phyloP scores from a whole-genome alignment of 1,139 yeast species.

The Candida pseudoviswanathii region DNA sequence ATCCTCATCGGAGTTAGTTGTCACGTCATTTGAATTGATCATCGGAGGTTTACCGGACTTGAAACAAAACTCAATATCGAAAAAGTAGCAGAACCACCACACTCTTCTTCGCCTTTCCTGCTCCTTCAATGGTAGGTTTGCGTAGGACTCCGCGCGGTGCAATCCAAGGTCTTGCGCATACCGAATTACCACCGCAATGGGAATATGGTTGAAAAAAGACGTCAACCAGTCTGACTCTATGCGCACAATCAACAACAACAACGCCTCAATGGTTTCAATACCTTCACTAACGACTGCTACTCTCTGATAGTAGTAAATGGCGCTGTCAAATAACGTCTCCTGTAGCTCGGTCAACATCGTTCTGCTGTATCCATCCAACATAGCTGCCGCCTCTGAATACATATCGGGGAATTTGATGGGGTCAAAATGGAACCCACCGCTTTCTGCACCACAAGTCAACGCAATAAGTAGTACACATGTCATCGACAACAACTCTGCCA shows the following conservation, averaged over 20 bases:
- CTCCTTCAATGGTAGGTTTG: constrained; percentile 39
- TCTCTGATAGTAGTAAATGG: constrained; percentile 51
- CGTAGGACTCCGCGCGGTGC: constrained; percentile 56
- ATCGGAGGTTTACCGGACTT: constrained; percentile 64
- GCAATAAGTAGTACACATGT: constrained; percentile 31
- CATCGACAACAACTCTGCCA: constrained; percentile 38
- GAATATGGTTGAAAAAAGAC: constrained; percentile 45
- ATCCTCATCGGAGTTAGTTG: constrained; percentile 26
- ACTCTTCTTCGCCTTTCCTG: constrained; percentile 39
- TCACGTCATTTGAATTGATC: constrained; percentile 52
- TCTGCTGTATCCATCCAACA: constrained; percentile 11
- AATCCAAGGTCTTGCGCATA: constrained; percentile 68
- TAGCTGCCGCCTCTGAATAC: constrained; percentile 3
- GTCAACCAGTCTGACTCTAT: constrained; percentile 46
- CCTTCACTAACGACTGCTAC: constrained; percentile 54
- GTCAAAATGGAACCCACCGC: constrained; percentile 17
- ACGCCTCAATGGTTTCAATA: constrained; percentile 49
- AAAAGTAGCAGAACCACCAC: constrained; percentile 59
- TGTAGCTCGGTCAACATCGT: constrained; percentile 22
- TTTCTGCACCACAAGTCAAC: constrained; percentile 20
- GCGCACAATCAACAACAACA: constrained; percentile 46
- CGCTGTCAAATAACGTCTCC: constrained; percentile 31
- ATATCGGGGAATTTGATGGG: constrained; percentile 1
- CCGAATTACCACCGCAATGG: constrained; percentile 55
- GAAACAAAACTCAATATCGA: constrained; percentile 57